Percentiles rank a stretch among this genome's conserved stretches.
Evolutionary conservation across 1,284 basidiomycete species (phyloP).

Genomic region (Moesziomyces sp.): DNA sequence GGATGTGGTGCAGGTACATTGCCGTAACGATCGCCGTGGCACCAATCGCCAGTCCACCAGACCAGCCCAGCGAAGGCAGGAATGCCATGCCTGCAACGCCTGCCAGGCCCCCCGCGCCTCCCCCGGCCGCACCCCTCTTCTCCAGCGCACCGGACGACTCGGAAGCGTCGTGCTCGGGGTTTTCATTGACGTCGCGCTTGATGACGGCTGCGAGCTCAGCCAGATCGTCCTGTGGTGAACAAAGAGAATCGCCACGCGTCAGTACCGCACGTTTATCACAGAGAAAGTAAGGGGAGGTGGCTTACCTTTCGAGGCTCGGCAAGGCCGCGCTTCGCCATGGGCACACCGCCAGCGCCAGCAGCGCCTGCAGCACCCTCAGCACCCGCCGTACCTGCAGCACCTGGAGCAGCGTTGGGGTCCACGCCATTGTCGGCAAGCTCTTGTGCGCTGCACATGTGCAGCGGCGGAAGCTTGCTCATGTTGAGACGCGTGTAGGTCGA

Average conservation of each 20-base stretch:
- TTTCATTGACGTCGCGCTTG: not conserved
- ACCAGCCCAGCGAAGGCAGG: conserved; percentile 13
- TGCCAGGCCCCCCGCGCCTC: not conserved
- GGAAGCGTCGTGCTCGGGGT: not conserved
- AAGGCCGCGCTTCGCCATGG: conserved; percentile 17
- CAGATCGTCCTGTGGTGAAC: not conserved
- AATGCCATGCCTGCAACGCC: not conserved
- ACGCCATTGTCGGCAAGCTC: conserved; percentile 7
- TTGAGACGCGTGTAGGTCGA: conserved; percentile 26
- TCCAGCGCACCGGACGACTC: not conserved
- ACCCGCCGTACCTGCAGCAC: not conserved
- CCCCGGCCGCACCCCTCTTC: conserved; percentile 5
- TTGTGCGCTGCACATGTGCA: conserved; percentile 11
- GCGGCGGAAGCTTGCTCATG: conserved; percentile 9
- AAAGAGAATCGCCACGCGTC: not conserved
- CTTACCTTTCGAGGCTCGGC: not conserved
- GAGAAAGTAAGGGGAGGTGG: not conserved
- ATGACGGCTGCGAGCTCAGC: not conserved
- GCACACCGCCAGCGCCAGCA: not conserved
- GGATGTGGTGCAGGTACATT: conserved; percentile 25
- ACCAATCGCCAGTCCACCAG: conserved; percentile 5
- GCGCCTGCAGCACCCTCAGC: too few species aligned
- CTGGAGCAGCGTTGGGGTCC: too few species aligned
- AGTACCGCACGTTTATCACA: not conserved
- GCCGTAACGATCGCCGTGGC: conserved; percentile 10